Evolutionary conservation across 108 stramenopile genomes (phyloP).

Genomic region (Fragilaria crotonensis): DNA sequence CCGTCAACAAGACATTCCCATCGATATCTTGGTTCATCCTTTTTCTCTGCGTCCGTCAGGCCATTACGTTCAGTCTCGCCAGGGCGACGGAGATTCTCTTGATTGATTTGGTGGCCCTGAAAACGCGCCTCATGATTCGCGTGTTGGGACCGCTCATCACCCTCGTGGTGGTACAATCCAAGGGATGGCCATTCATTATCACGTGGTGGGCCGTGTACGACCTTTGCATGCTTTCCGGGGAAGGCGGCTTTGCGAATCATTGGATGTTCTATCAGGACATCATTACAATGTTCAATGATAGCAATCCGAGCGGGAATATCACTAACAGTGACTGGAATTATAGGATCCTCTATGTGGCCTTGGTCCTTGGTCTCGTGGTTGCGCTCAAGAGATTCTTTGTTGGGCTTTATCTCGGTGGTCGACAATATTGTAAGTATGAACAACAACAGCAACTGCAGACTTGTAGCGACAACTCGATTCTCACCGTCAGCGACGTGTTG

Average conservation of each 20-base stretch:
- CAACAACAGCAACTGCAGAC: neutral
- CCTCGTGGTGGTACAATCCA: conserved; percentile 29
- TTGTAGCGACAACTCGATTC: neutral
- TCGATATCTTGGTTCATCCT: conserved; percentile 37
- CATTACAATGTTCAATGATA: conserved; percentile 26
- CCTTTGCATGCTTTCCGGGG: conserved; percentile 22
- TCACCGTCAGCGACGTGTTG: neutral
- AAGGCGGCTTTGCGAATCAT: conserved; percentile 16
- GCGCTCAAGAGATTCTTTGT: conserved; percentile 51
- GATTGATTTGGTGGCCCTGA: conserved; percentile 33
- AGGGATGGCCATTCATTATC: conserved; percentile 45
- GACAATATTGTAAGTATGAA: conserved; percentile 19
- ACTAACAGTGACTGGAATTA: conserved; percentile 7
- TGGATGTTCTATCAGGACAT: conserved; percentile 32
- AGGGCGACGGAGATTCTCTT: conserved; percentile 15
- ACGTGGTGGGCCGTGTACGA: conserved; percentile 34
- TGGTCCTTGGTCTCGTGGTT: conserved; percentile 34
- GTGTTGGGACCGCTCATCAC: conserved; percentile 23
- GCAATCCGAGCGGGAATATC: conserved; percentile 33
- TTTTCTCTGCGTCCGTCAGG: conserved; percentile 29
- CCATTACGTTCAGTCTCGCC: conserved; percentile 21
- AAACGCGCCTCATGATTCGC: conserved; percentile 10
- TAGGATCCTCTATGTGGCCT: conserved; percentile 11
- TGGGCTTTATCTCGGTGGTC: conserved; percentile 48
- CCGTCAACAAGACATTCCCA: neutral